These are phyloP conservation scores for Aspergillus piperis DNA, from an alignment of 2,329 filamentous ascomycete genomes.

Conservation along the genomic window DNA sequence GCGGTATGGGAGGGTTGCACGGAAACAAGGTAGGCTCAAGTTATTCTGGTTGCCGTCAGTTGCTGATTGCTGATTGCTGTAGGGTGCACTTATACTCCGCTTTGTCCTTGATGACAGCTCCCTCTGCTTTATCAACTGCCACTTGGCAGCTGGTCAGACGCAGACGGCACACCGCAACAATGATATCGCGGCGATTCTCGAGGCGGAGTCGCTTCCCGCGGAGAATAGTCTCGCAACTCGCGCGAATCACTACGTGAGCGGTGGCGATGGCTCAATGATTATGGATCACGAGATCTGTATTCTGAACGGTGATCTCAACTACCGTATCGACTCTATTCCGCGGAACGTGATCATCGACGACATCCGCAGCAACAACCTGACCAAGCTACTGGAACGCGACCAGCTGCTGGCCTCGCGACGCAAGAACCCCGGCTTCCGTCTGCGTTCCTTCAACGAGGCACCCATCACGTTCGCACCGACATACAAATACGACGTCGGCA, in stretches of 20 bases:
- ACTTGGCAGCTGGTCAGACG: constrained; percentile 89
- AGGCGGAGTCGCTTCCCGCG: constrained; percentile 70
- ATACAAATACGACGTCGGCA: constrained; percentile 98
- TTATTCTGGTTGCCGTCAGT: background rate
- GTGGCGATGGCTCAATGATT: constrained; percentile 94
- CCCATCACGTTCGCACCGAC: constrained; percentile 92
- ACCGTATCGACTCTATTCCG: constrained; percentile 96
- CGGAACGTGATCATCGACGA: constrained; percentile 88
- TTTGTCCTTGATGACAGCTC: constrained; percentile 93
- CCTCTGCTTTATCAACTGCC: constrained; percentile 94
- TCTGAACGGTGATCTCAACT: constrained; percentile 94
- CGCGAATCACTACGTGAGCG: constrained; percentile 78
- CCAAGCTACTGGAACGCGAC: constrained; percentile 87
- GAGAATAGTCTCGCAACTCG: constrained; percentile 68
- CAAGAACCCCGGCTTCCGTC: constrained; percentile 83
- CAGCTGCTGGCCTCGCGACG: constrained; percentile 86
- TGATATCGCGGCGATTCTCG: constrained; percentile 86
- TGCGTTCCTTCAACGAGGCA: constrained; percentile 86
- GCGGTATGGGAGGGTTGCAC: constrained; percentile 91
- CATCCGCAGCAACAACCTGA: constrained; percentile 75
- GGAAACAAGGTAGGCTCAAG: constrained; percentile 73
- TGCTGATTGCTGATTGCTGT: constrained; percentile 7
- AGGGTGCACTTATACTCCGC: constrained; percentile 84
- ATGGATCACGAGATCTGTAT: constrained; percentile 98
- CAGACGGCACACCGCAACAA: constrained; percentile 90